Evolutionary conservation across 352 stramenopile species (phyloP).

Genomic region (Phytopythium sindhum): DNA sequence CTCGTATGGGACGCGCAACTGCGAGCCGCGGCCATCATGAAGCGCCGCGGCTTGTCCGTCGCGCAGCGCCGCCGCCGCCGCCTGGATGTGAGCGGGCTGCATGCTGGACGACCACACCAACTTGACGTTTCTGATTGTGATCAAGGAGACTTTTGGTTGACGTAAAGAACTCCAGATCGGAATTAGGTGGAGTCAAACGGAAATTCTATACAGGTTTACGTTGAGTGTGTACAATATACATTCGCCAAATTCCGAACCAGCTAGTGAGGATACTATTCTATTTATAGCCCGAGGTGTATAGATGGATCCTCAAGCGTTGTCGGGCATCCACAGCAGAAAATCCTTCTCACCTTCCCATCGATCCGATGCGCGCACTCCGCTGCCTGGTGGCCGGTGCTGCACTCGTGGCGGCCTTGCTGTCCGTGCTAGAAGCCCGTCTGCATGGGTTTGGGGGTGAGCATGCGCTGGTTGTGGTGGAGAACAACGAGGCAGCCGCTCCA

Average conservation of each 20-base stretch:
- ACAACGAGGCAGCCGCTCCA: slow-evolving; percentile 9
- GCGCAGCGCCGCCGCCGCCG: slow-evolving; percentile 31
- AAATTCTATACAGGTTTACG: neutral
- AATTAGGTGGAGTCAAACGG: neutral
- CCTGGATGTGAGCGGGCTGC: slow-evolving; percentile 33
- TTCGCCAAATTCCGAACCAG: no score
- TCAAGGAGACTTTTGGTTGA: slow-evolving; percentile 2
- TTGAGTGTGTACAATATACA: neutral
- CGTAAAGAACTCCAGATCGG: slow-evolving; percentile 3
- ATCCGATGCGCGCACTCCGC: neutral
- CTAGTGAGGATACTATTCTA: no score
- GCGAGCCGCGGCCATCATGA: no score
- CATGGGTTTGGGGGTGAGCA: slow-evolving; percentile 11
- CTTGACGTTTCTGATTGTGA: slow-evolving; percentile 10
- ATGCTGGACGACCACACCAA: neutral
- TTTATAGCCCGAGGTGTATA: no score
- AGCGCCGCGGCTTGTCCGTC: slow-evolving; percentile 17
- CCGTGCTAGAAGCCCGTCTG: neutral
- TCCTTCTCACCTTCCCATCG: no score
- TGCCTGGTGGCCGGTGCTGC: neutral
- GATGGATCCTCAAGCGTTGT: neutral
- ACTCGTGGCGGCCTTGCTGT: neutral
- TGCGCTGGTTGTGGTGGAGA: slow-evolving; percentile 17
- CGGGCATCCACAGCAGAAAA: neutral
- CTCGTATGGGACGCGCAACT: slow-evolving; percentile 36